These are phyloP conservation scores for Betula pendula DNA, from an alignment of 306 rosid species.

Conservation along the genomic window DNA sequence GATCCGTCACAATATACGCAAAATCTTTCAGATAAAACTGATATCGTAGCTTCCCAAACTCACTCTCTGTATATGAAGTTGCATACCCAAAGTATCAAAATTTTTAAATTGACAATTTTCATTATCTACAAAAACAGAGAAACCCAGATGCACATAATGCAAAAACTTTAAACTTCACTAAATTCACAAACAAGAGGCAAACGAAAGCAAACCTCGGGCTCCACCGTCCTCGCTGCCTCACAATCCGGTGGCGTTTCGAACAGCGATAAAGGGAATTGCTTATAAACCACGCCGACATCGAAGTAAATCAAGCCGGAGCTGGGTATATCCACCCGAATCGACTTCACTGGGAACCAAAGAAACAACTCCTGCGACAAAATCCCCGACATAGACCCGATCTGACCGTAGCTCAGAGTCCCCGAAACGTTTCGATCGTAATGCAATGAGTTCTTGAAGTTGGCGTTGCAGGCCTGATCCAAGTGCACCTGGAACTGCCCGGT, in stretches of 20 bases:
- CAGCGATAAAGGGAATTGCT: constrained; percentile 71
- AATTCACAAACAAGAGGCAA: not conserved
- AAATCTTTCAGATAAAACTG: constrained; percentile 29
- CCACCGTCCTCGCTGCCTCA: constrained; percentile 34
- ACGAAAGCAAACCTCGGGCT: constrained; percentile 39
- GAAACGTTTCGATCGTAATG: constrained; percentile 81
- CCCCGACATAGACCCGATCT: constrained; percentile 61
- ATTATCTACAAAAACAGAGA: not conserved
- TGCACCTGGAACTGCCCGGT: constrained; percentile 57
- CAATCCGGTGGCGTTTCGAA: constrained; percentile 83
- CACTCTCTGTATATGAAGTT: no score
- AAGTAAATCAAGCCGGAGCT: constrained; percentile 80
- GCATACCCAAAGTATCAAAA: not conserved
- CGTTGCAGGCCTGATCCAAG: constrained; percentile 84
- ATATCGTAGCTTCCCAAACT: constrained; percentile 37
- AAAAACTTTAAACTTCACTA: not conserved
- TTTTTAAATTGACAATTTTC: constrained; percentile 33
- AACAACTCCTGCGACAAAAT: constrained; percentile 79
- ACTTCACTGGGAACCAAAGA: constrained; percentile 79
- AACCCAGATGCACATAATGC: not conserved
- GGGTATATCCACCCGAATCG: constrained; percentile 80
- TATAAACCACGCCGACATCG: constrained; percentile 70
- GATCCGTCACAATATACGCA: constrained; percentile 40
- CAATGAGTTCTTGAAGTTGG: constrained; percentile 75
- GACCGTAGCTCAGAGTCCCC: constrained; percentile 59